phyloP scores from a whole-genome alignment of 1,284 basidiomycete genomes.

The Hemileia vastatrix region DNA sequence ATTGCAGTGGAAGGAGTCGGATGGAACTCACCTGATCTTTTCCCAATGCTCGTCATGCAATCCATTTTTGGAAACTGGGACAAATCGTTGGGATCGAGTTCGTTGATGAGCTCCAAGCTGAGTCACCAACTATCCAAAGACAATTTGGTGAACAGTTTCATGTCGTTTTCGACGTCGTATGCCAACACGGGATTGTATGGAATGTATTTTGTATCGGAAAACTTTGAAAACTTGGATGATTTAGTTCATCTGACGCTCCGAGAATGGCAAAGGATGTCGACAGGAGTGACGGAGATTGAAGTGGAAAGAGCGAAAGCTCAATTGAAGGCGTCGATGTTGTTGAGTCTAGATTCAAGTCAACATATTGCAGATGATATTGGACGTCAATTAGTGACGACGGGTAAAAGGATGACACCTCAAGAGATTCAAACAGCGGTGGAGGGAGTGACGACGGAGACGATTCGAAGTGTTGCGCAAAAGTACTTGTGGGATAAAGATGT shows the following conservation, averaged over 20 bases:
- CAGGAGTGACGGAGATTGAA: conserved; percentile 71
- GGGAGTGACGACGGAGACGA: conserved; percentile 75
- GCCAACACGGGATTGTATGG: conserved; percentile 99
- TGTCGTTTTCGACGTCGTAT: conserved; percentile 99
- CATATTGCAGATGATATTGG: conserved; percentile 98
- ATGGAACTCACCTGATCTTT: conserved; percentile 98
- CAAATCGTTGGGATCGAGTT: conserved; percentile 80
- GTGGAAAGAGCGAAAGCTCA: conserved; percentile 96
- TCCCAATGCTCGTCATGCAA: conserved; percentile 98
- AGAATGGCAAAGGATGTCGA: conserved; percentile 96
- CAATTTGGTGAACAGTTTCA: conserved; percentile 98
- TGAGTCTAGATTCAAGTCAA: conserved; percentile 86
- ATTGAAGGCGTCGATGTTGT: conserved; percentile 84
- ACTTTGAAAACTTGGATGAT: conserved; percentile 86
- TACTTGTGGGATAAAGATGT: conserved; percentile 95
- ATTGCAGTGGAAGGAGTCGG: conserved; percentile 96
- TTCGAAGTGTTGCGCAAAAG: conserved; percentile 87
- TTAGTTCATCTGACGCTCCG: conserved; percentile 84
- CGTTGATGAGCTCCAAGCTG: conserved; percentile 80
- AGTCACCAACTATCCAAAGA: conserved; percentile 83
- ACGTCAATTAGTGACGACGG: conserved; percentile 87
- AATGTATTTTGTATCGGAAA: conserved; percentile 86
- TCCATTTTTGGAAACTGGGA: conserved; percentile 99
- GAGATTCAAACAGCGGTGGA: conserved; percentile 92
- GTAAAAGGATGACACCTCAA: conserved; percentile 75